Base-by-base conservation (phyloP, 306 rosid species). In the Cucurbita ficifolia region DNA sequence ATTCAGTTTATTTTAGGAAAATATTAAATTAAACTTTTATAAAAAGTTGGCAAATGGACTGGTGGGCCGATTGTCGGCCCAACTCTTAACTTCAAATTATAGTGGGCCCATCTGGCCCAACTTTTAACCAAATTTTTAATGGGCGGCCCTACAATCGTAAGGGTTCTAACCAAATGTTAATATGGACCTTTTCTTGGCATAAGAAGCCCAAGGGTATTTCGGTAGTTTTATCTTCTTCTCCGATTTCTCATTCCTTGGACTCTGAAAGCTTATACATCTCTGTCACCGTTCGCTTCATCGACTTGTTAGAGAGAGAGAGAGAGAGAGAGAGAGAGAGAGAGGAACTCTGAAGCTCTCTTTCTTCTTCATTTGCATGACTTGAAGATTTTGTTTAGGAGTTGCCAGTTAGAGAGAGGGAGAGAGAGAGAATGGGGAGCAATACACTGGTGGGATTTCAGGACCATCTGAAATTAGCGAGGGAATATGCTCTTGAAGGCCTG, bases 391-490 rank as follows among this genome's bases (percentile, higher is more conserved):
- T 11, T 17, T 19, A n/a, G 43, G 9, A 38, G 0, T 35, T 38
- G 6, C 16, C 50, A 3, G 52, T 35, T 10, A 13, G 29, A 29
- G 76, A 43, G 35, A 35, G 62, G 33, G 64, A 71, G 46, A 39
- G 40, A 76, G 2, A n/a, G 76, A 71, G 65, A 53, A 91, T 92
- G 90, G 89, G 79, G 38, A 84, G 95, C 60, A 67, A 84, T 69
- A 83, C 96, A n/a, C 74, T 91, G 16, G 76, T 76, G 72, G 99
- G 96, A 24, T 83, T 95, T 40, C 99, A 90, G 79, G 99, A 95
- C 39, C 99, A 95, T 80, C 84, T 91, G 75, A 95, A 91, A 80
- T 77, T 91, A 75, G 99, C 97, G n/a, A 76, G 96, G 76, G 97
- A 95, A 33, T 91, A 95, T 72, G 99, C 97, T 63, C 80, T 87